Conservation (phyloP, 345 rosid genomes). For the Sisymbrium altissimum region DNA sequence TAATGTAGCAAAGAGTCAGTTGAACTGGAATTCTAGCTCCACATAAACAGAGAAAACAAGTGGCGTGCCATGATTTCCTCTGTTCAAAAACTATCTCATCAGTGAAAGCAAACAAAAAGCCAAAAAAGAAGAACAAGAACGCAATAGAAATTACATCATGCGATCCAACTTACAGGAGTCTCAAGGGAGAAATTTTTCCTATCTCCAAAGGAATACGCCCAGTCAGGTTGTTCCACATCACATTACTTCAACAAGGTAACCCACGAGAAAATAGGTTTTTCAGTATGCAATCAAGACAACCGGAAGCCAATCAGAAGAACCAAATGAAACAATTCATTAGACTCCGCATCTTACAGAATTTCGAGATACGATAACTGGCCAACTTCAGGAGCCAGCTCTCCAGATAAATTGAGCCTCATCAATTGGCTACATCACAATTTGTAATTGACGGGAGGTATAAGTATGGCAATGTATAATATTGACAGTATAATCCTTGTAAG, state of each 20-base stretch:
- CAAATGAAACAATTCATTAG: background rate
- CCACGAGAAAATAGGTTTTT: background rate
- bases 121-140: background rate
- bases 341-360: conserved; percentile 56
- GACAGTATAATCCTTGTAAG: background rate
- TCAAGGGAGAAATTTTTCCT: conserved; percentile 55
- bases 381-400: conserved; percentile 68
- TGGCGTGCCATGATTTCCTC: background rate
- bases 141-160: background rate
- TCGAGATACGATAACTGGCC: conserved; percentile 54
- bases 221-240: conserved; percentile 86
- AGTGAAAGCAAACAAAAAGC: background rate
- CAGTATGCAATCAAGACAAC: conserved; percentile 1
- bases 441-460: background rate
- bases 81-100: background rate
- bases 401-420: conserved; percentile 70
- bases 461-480: conserved; percentile 2
- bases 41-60: background rate
- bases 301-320: background rate
- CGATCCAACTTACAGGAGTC: conserved; percentile 61
- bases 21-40: background rate
- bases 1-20: conserved; percentile 5
- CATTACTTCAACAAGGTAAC: conserved; percentile 46
- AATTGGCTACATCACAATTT: conserved; percentile 51
- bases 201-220: conserved; percentile 86